Base-by-base conservation (phyloP, 2,329 filamentous ascomycete species). In the Sclerotinia spermophila region DNA sequence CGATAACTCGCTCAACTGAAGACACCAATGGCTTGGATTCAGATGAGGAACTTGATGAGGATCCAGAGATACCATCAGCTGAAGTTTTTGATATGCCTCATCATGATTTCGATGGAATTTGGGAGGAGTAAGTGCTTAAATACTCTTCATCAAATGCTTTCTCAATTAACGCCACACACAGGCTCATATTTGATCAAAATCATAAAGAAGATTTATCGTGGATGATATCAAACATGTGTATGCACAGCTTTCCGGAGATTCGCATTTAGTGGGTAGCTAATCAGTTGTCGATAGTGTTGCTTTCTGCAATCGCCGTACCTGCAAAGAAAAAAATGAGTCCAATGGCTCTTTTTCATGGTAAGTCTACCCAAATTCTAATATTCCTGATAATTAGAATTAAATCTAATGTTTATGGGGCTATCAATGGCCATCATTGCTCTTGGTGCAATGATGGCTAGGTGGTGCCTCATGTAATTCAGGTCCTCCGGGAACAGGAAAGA, bases 281-380 rank as follows among this genome's bases (percentile, higher is more conserved):
- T 53, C n/a, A 35, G 51, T 35, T 15, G 33, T 30, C 2, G 24
- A 42, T 44, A 77, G 76, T 78, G 13, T 73, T 70, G 24, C 74
- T 77, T 56, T 76, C 74, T 17, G 51, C 69, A 42, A 67, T 48
- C 2, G 11, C 68, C 53, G 3, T 58, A 42, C n/a, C 45, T 94
- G 92, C 83, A 93, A 97, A 83, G 97, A 96, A 74, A 94, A 93
- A 81, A 97, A 72, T 81, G 93, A 98, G 81, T 94, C 96, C 67
- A 92, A 93, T 72, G 91, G 95, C 97, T 74, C 82, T 97, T n/a
- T 94, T 97, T 80, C 95, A 96, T 77, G 93, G 93, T 0, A 93
- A 92, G 56, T 62, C 11, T 21, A 27, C 40, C 10, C 10, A 35
- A 4, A 13, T 21, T 1, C 13, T 17, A 1, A 6, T 38, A 15